Percentiles rank a stretch among this genome's conserved stretches.
phyloP scores from a whole-genome alignment of 148 eudicot species.

The Simmondsia chinensis region DNA sequence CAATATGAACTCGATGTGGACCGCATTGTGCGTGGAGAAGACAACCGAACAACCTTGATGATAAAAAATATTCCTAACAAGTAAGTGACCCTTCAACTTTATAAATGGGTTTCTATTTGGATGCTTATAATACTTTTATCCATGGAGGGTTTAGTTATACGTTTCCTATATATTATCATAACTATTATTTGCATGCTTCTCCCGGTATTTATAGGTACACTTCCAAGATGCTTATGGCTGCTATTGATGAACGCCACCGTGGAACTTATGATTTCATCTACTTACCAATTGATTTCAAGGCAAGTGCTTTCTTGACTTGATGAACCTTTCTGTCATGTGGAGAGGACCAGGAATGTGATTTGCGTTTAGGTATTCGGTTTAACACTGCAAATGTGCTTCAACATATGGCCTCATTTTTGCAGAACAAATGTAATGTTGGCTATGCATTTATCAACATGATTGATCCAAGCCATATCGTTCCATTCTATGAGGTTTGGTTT shows the following conservation, averaged over 20 bases:
- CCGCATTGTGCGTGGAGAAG: constrained; percentile 65
- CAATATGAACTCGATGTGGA: constrained; percentile 84
- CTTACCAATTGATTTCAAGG: constrained; percentile 90
- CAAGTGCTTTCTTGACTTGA: constrained; percentile 20
- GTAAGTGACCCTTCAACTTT: constrained; percentile 32
- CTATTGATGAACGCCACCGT: constrained; percentile 78
- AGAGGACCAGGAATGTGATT: background rate
- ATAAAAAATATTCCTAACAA: constrained; percentile 93
- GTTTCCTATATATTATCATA: too few species aligned
- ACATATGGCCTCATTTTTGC: constrained; percentile 20
- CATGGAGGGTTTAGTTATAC: too few species aligned
- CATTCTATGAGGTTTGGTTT: constrained; percentile 64
- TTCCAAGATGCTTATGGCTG: constrained; percentile 89
- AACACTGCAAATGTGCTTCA: background rate
- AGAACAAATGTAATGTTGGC: constrained; percentile 93
- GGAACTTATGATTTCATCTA: constrained; percentile 90
- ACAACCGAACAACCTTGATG: constrained; percentile 83
- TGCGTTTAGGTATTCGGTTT: background rate
- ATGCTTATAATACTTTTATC: too few species aligned
- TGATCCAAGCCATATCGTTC: constrained; percentile 54
- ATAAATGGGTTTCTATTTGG: background rate
- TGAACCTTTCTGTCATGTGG: background rate
- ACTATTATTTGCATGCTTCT: too few species aligned
- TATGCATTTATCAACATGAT: constrained; percentile 85
- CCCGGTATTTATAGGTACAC: constrained; percentile 57